Evolutionary conservation across 768 basidiomycete genomes (phyloP).

Genomic region (Peribolospora baueri): DNA sequence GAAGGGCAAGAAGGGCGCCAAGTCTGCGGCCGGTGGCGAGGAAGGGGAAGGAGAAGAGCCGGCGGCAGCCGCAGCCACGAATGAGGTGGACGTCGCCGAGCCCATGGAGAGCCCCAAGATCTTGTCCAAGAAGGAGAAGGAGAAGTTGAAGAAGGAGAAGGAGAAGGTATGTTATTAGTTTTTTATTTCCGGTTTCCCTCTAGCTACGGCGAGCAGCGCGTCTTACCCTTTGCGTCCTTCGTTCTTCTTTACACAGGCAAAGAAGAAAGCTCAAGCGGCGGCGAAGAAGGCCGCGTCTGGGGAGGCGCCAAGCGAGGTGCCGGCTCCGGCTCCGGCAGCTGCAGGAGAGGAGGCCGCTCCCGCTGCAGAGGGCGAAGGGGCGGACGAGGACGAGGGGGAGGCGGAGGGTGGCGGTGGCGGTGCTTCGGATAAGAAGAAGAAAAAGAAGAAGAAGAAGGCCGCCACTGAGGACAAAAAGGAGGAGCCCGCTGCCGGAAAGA

Average conservation of each 20-base stretch:
- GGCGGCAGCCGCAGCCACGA: conserved; percentile 14
- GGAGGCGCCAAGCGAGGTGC: background rate
- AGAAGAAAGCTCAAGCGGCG: conserved; percentile 81
- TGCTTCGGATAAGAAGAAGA: conserved; percentile 10
- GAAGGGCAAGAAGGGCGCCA: conserved; percentile 32
- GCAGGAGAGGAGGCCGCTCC: conserved; percentile 11
- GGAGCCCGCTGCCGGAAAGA: conserved; percentile 4
- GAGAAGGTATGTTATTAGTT: conserved; percentile 42
- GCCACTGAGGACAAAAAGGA: conserved; percentile 13
- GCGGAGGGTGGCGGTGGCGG: conserved; percentile 7
- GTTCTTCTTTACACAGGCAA: conserved; percentile 32
- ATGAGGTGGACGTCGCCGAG: conserved; percentile 30
- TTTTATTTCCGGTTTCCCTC: background rate
- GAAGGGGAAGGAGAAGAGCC: conserved; percentile 14
- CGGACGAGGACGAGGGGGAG: conserved; percentile 4
- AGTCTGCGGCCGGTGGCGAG: conserved; percentile 4
- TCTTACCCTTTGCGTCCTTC: background rate
- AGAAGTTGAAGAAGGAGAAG: conserved; percentile 83
- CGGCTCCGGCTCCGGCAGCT: background rate
- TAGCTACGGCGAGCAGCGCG: conserved; percentile 2
- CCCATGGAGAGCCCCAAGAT: conserved; percentile 33
- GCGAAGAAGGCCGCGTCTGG: conserved; percentile 35
- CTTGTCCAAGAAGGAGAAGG: conserved; percentile 86
- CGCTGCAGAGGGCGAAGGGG: conserved; percentile 6
- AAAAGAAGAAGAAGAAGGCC: conserved; percentile 22